Conservation (phyloP, 768 basidiomycete species). For the Xerocomus brunneocitrinus region DNA sequence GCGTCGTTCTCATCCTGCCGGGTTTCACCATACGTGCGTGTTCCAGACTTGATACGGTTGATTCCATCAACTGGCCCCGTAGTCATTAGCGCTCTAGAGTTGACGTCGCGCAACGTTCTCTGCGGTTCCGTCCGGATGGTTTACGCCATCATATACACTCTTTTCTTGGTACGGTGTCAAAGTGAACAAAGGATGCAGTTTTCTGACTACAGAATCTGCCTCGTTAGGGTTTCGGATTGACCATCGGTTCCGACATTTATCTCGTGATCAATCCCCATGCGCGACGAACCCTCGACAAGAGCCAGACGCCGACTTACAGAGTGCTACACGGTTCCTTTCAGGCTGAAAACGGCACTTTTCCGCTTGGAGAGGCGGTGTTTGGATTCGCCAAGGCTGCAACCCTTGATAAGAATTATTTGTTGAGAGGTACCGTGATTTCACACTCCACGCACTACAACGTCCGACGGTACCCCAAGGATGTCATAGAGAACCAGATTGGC, state of each 20-base stretch:
- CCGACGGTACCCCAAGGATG: conserved; percentile 52
- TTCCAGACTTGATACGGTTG: conserved; percentile 3
- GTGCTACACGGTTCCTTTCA: conserved; percentile 53
- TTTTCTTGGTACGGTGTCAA: conserved; percentile 56
- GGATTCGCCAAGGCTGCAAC: conserved; percentile 38
- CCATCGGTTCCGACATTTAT: conserved; percentile 79
- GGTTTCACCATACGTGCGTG: conserved; percentile 75
- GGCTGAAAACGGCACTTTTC: conserved; percentile 45
- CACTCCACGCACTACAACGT: conserved; percentile 17
- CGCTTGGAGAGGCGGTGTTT: conserved; percentile 40
- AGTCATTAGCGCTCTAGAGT: conserved; percentile 77
- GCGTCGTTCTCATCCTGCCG: conserved; percentile 86
- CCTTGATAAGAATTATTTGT: conserved; percentile 28
- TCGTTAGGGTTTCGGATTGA: conserved; percentile 72
- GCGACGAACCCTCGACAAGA: conserved; percentile 31
- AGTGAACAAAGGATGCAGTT: not conserved
- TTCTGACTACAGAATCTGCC: conserved; percentile 2
- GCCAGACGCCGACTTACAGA: conserved; percentile 36
- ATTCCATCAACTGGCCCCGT: conserved; percentile 1
- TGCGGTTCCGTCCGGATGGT: conserved; percentile 81
- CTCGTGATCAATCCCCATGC: conserved; percentile 64
- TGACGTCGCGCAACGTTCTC: conserved; percentile 76
- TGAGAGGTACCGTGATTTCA: conserved; percentile 21
- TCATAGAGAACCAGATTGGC: conserved; percentile 66
- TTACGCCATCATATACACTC: conserved; percentile 81